Evolutionary conservation across 495 filamentous ascomycete species (phyloP).

Genomic region (Tuber magnatum): DNA sequence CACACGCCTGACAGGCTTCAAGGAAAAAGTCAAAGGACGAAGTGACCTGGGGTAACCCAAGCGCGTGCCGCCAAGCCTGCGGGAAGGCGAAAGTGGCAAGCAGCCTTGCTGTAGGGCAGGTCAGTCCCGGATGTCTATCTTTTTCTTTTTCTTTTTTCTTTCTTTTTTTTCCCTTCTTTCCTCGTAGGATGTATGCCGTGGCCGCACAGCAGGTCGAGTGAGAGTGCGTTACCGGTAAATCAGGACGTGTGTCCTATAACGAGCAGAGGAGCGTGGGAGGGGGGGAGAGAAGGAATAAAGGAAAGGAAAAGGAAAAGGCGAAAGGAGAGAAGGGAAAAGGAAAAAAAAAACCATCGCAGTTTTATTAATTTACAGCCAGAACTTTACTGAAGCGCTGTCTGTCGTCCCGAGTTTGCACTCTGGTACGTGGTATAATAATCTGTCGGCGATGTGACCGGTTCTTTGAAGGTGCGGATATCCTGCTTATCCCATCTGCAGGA

Average conservation of each 20-base stretch:
- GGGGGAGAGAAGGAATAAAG: background rate
- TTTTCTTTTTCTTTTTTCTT: background rate
- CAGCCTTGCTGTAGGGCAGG: constrained; percentile 36
- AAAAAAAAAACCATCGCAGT: background rate
- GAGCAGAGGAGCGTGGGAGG: background rate
- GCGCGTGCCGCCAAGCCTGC: constrained; percentile 36
- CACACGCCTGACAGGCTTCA: constrained; percentile 35
- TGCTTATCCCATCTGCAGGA: constrained; percentile 1
- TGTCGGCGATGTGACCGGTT: constrained; percentile 4
- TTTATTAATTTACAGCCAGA: background rate
- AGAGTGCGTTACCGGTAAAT: background rate
- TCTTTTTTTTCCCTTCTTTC: background rate
- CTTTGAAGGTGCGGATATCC: constrained; percentile 5
- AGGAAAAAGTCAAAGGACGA: constrained; percentile 25
- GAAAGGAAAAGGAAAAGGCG: background rate
- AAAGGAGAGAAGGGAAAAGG: background rate
- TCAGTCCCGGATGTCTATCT: constrained; percentile 32
- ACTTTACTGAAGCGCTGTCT: background rate
- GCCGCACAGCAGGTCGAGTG: background rate
- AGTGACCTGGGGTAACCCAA: constrained; percentile 33
- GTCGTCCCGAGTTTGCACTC: background rate
- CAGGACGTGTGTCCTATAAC: background rate
- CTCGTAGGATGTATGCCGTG: background rate
- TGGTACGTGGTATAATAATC: constrained; percentile 6
- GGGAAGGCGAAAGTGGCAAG: constrained; percentile 24